Percentiles rank a stretch among this genome's conserved stretches.
Conservation (phyloP, 2,329 filamentous ascomycete genomes). For the Talaromyces sp. region DNA sequence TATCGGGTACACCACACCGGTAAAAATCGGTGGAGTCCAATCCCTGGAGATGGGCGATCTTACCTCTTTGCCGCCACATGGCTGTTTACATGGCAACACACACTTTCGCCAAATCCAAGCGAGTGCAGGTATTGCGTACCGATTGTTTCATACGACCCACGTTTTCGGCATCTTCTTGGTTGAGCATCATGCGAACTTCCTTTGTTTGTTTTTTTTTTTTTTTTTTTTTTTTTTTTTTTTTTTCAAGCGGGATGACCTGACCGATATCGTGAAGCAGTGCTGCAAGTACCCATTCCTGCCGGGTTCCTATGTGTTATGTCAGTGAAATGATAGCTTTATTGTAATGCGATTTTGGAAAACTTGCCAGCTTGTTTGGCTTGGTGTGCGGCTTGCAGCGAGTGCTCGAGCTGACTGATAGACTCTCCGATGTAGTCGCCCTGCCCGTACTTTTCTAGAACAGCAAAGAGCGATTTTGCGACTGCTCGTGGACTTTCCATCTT, state of each 20-base stretch:
- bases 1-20: neutral
- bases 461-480: slow-evolving; percentile 25
- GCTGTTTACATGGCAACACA: slow-evolving; percentile 39
- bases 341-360: neutral
- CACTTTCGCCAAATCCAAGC: slow-evolving; percentile 38
- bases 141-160: slow-evolving; percentile 39
- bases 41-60: slow-evolving; percentile 4
- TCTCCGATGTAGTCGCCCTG: slow-evolving; percentile 38
- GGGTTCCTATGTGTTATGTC: slow-evolving; percentile 23
- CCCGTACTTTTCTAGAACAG: slow-evolving; percentile 32
- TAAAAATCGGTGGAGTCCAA: neutral
- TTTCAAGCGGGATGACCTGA: slow-evolving; percentile 41
- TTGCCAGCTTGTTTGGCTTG: slow-evolving; percentile 30
- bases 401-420: slow-evolving; percentile 37
- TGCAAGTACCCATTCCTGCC: slow-evolving; percentile 34
- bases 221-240: too few species aligned
- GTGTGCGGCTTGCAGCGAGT: slow-evolving; percentile 36
- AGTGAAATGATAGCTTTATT: neutral
- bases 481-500: neutral
- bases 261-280: slow-evolving; percentile 47
- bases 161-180: slow-evolving; percentile 27
- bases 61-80: slow-evolving; percentile 42
- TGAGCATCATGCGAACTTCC: slow-evolving; percentile 32
- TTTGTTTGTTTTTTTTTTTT: too few species aligned
- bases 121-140: slow-evolving; percentile 38